phyloP scores from a whole-genome alignment of 2,329 filamentous ascomycete species.

The Clonostachys solani region DNA sequence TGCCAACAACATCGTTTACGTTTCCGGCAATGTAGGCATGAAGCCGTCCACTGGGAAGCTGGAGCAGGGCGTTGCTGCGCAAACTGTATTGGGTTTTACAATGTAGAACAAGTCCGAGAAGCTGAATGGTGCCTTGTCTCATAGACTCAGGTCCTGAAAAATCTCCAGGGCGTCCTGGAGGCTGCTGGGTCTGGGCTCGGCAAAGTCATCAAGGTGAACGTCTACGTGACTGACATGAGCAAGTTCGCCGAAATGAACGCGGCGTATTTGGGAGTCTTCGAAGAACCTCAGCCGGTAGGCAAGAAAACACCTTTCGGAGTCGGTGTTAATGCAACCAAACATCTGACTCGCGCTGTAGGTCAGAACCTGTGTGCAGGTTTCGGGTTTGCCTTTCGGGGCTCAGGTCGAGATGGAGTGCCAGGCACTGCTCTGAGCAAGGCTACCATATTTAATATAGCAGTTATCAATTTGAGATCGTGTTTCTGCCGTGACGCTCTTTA shows the following conservation, averaged over 20 bases:
- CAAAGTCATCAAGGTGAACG: conserved; percentile 63
- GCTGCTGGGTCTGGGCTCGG: conserved; percentile 54
- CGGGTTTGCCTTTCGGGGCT: conserved; percentile 65
- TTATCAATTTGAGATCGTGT: too few species aligned
- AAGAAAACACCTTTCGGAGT: too few species aligned
- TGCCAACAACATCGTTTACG: conserved; percentile 66
- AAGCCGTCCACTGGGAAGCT: conserved; percentile 48
- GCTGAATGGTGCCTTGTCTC: too few species aligned
- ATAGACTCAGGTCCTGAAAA: conserved; percentile 53
- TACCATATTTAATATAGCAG: too few species aligned
- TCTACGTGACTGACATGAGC: conserved; percentile 62
- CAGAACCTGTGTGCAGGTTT: conserved; percentile 69
- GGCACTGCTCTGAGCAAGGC: too few species aligned
- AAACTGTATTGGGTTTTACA: too few species aligned
- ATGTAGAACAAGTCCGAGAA: too few species aligned
- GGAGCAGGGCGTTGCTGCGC: conserved; percentile 50
- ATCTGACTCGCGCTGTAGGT: too few species aligned
- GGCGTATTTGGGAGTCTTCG: conserved; percentile 46
- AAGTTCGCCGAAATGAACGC: conserved; percentile 58
- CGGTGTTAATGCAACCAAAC: too few species aligned
- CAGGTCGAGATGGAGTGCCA: conserved; percentile 73
- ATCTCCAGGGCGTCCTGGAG: conserved; percentile 54
- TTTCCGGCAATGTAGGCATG: conserved; percentile 58
- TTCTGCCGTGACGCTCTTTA: too few species aligned
- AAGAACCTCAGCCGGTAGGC: conserved; percentile 39